Evolutionary conservation across 2,329 filamentous ascomycete species (phyloP).

Genomic region (Botryosphaeria dothidea): DNA sequence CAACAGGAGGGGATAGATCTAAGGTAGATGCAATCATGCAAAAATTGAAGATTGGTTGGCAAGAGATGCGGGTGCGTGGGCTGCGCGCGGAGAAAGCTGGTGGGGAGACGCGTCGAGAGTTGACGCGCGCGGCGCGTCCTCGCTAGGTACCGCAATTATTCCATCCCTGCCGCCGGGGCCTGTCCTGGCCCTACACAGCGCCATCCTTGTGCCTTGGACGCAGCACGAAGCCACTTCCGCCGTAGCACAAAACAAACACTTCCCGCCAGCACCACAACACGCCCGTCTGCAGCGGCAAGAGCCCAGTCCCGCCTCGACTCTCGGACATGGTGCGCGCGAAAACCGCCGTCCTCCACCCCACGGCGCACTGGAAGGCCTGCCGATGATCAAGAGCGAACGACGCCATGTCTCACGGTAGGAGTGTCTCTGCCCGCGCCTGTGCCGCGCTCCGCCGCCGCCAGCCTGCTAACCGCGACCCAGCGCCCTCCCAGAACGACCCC

Average conservation of each 20-base stretch:
- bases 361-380: slow-evolving; percentile 24
- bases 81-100: too few relatives aligned
- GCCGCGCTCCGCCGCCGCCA: neutral
- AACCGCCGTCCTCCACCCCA: neutral
- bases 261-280: neutral
- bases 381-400: slow-evolving; percentile 51
- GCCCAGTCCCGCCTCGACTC: neutral
- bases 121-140: slow-evolving; percentile 6
- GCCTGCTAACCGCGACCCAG: slow-evolving; percentile 1
- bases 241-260: slow-evolving; percentile 19
- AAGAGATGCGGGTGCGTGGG: neutral
- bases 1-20: too few relatives aligned
- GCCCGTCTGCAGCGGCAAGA: neutral
- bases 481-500: slow-evolving; percentile 40
- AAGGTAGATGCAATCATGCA: neutral
- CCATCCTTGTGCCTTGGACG: slow-evolving; percentile 15
- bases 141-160: neutral
- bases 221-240: slow-evolving; percentile 16
- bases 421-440: neutral
- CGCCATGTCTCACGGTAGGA: slow-evolving; percentile 44
- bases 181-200: slow-evolving; percentile 10
- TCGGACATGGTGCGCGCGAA: slow-evolving; percentile 15
- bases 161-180: neutral
- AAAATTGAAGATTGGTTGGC: neutral
- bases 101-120: slow-evolving; percentile 13